Evolutionary conservation across 306 rosid species (phyloP), one percentile per base, ranked within the genome.

Genomic region (Begonia masoniana): DNA sequence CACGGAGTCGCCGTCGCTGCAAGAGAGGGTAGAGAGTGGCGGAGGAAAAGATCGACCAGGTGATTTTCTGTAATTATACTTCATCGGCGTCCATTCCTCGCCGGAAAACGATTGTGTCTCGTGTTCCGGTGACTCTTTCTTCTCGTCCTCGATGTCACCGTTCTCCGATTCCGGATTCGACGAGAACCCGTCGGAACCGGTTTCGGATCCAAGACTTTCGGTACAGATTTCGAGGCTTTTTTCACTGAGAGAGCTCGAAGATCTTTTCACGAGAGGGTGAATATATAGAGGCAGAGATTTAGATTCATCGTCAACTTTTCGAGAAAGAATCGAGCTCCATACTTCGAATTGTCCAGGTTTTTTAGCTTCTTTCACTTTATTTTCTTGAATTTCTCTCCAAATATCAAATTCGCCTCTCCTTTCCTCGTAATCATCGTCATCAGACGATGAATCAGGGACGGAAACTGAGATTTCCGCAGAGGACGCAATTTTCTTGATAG

Each of bases 131-230:
- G 52, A 62, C 11, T 60, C 21, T 9, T 10, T 19, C 0, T 23
- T 21, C 2, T 60, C 54, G 31, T 47, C 52, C 26, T 24, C 50
- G 11, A 64, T 50, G 6, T 62, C 84, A 19, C 66, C 74, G 10
- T 57, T 62, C 55, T 71, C 83, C 2, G 81, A 79, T 12, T 78
- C 31, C 1, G 80, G 61, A 58, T 71, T 68, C 1, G 84, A 75
- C 1, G 84, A 70, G 58, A 81, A 74, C 0, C 72, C 84, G 51
- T 91, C 94, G 12, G 94, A 81, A 58, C 94, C 96, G n/a, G 94
- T 81, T 67, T 91, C 99, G 14, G 96, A 86, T 13, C 99, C 99
- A 11, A 91, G 99, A 43, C 77, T 73, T 59, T 91, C 99, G 0
- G 99, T 91, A 62, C 99, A 91, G 15, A 91, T 73, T 52, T 75